Evolutionary conservation across 169 alveolate species (phyloP).

Genomic region (Plasmodium malariae): DNA sequence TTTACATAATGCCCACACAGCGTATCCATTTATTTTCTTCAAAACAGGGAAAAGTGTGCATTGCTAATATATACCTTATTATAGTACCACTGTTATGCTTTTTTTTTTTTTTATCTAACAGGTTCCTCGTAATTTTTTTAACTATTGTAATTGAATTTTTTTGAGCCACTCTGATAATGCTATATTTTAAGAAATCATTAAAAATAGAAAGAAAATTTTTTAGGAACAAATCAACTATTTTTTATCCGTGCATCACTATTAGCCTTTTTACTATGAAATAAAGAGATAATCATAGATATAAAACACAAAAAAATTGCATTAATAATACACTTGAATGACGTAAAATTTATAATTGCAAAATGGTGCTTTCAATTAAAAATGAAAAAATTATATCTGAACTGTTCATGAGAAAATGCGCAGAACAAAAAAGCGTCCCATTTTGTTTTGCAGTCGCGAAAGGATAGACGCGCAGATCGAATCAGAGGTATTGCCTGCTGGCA

Average conservation of each 20-base stretch:
- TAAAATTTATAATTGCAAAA: conserved; percentile 16
- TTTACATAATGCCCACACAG: background rate
- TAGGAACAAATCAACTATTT: background rate
- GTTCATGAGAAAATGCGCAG: background rate
- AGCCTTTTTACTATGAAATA: background rate
- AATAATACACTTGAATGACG: conserved; percentile 13
- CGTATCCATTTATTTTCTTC: background rate
- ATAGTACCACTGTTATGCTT: conserved; percentile 5
- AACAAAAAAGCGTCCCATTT: no score
- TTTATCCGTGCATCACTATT: conserved; percentile 9
- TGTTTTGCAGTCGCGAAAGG: no score
- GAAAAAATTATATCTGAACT: background rate
- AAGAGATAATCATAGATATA: conserved; percentile 9
- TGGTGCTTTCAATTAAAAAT: conserved; percentile 9
- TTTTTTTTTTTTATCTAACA: background rate
- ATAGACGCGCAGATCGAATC: no score
- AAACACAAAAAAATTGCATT: conserved; percentile 1
- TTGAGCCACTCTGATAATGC: background rate
- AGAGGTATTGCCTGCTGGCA: no score
- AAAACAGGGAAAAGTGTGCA: background rate
- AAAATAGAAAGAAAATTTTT: conserved; percentile 18
- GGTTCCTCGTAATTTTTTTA: conserved; percentile 19
- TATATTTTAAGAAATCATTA: conserved; percentile 16
- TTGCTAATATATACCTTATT: no score
- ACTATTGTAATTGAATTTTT: conserved; percentile 11